A percentile compares a stretch with the other conserved stretches of the same genome.
phyloP scores from a whole-genome alignment of 257 asterid species.

The Fraxinus excelsior region DNA sequence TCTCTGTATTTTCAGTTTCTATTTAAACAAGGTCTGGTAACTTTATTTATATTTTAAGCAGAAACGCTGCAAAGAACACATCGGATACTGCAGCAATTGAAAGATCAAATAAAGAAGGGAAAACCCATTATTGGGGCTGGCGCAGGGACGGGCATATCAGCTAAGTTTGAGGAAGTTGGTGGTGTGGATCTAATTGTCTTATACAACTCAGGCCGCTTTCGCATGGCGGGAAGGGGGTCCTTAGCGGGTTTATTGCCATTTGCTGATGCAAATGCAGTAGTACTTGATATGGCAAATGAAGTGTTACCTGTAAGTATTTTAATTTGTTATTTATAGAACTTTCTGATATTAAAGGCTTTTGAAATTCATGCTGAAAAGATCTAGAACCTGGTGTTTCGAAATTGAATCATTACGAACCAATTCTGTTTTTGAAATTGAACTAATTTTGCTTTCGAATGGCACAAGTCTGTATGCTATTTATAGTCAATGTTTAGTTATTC shows the following conservation, averaged over 20 bases:
- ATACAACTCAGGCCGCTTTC: conserved; percentile 92
- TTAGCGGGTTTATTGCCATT: conserved; percentile 94
- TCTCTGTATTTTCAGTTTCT: not conserved
- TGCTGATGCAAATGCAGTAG: conserved; percentile 97
- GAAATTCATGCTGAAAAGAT: no score
- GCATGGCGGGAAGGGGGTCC: conserved; percentile 99
- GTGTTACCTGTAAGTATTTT: conserved; percentile 80
- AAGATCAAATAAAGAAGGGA: conserved; percentile 65
- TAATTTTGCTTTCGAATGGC: not conserved
- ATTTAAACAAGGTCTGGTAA: not conserved
- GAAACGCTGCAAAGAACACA: conserved; percentile 77
- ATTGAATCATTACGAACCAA: not conserved
- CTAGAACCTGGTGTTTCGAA: no score
- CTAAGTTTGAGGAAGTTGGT: conserved; percentile 97
- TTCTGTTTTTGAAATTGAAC: not conserved
- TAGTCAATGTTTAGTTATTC: not conserved
- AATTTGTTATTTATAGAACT: conserved; percentile 20
- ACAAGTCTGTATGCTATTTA: not conserved
- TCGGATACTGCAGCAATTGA: conserved; percentile 57
- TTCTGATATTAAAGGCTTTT: not conserved
- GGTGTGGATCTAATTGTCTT: conserved; percentile 91
- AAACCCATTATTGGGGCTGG: conserved; percentile 96
- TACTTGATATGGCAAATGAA: conserved; percentile 96
- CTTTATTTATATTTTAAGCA: conserved; percentile 31
- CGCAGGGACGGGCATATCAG: conserved; percentile 99